These are phyloP conservation scores for Tylopilus felleus DNA, from an alignment of 768 basidiomycete genomes.

Conservation along the genomic window DNA sequence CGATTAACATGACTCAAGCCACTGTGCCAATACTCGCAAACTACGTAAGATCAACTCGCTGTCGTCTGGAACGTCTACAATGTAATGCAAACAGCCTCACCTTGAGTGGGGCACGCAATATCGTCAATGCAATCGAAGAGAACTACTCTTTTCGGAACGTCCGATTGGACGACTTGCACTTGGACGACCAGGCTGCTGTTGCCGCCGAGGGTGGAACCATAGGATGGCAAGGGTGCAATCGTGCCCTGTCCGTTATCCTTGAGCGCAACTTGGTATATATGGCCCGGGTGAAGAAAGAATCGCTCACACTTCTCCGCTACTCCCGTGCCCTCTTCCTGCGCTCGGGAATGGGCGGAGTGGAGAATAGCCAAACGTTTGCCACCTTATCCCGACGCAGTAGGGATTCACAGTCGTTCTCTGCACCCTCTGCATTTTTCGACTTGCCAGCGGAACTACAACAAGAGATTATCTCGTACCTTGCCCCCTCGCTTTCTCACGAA, in stretches of 20 bases:
- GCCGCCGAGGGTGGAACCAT: constrained; percentile 20
- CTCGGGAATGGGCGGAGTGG: constrained; percentile 14
- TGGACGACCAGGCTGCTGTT: constrained; percentile 27
- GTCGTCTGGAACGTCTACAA: constrained; percentile 46
- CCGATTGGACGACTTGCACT: constrained; percentile 47
- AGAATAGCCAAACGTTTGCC: not conserved
- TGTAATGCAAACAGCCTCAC: constrained; percentile 57
- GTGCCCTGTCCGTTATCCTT: constrained; percentile 33
- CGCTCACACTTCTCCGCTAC: constrained; percentile 48
- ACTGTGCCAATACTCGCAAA: constrained; percentile 41
- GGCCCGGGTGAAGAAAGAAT: constrained; percentile 40
- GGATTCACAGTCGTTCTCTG: constrained; percentile 5
- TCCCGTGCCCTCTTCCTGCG: constrained; percentile 50
- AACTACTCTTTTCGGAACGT: constrained; percentile 50
- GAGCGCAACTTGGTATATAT: constrained; percentile 44
- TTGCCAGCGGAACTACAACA: constrained; percentile 59
- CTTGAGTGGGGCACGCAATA: constrained; percentile 39
- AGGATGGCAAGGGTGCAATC: constrained; percentile 33
- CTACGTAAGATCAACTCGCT: constrained; percentile 51
- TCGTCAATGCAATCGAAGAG: constrained; percentile 44
- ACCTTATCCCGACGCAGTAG: constrained; percentile 6
- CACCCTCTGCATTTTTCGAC: constrained; percentile 31
- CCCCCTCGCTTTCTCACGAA: constrained; percentile 51
- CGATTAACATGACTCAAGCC: constrained; percentile 42
- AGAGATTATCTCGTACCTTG: constrained; percentile 54